Evolutionary conservation across 116 monocot genomes (phyloP).

Genomic region (Zostera marina): DNA sequence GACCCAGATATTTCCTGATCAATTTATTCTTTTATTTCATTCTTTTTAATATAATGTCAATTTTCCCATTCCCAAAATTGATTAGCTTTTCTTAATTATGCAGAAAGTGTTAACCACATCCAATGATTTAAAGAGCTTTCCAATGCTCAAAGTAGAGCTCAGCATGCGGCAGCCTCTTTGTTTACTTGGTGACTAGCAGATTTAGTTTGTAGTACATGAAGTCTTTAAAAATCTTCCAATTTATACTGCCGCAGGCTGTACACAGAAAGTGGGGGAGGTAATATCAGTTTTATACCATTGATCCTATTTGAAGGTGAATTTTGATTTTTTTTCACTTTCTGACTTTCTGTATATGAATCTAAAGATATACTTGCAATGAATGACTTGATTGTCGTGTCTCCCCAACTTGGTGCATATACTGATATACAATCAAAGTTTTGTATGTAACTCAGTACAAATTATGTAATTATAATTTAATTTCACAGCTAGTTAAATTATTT

Average conservation of each 20-base stretch:
- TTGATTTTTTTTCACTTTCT: no score
- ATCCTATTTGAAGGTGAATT: no score
- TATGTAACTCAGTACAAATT: no score
- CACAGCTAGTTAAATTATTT: no score
- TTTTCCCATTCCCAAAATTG: background rate
- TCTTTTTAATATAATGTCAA: background rate
- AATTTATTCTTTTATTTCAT: background rate
- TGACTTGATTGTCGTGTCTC: no score
- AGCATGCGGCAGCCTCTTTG: slow-evolving; percentile 91
- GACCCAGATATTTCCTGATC: background rate
- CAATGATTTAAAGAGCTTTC: slow-evolving; percentile 49
- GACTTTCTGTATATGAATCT: no score
- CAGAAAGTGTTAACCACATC: slow-evolving; percentile 69
- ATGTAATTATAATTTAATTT: no score
- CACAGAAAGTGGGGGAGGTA: background rate
- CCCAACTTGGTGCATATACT: no score
- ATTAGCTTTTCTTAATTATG: background rate
- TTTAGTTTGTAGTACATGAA: background rate
- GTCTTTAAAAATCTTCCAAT: background rate
- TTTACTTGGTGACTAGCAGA: slow-evolving; percentile 61
- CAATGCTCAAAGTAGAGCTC: slow-evolving; percentile 67
- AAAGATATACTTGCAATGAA: no score
- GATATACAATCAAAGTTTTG: no score
- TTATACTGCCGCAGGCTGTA: background rate
- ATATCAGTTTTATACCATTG: background rate